Evolutionary conservation across 345 rosid genomes (phyloP).

Genomic region (Linum usitatissimum): DNA sequence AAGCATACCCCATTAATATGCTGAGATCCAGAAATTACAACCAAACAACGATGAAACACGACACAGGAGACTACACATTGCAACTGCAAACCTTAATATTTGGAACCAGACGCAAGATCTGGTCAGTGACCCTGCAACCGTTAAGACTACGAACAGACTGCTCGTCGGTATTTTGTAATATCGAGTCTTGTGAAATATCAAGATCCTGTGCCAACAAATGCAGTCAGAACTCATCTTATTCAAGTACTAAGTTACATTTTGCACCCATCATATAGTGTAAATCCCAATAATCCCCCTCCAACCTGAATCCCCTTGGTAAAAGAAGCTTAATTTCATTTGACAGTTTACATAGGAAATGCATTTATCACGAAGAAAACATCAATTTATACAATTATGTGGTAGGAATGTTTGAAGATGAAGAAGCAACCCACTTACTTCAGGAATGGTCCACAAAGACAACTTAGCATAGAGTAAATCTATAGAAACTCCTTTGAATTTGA

Average conservation of each 20-base stretch:
- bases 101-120: slow-evolving; percentile 90
- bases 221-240: neutral
- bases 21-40: neutral
- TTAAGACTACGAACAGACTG: slow-evolving; percentile 97
- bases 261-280: neutral
- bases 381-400: neutral
- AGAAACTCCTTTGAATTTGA: slow-evolving; percentile 82
- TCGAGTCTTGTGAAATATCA: slow-evolving; percentile 82
- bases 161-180: slow-evolving; percentile 82
- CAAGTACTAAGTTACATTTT: neutral
- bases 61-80: slow-evolving; percentile 5
- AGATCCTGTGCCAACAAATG: slow-evolving; percentile 53
- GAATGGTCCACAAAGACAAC: slow-evolving; percentile 83
- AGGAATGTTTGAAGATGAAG: neutral
- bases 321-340: neutral
- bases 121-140: slow-evolving; percentile 99
- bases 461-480: slow-evolving; percentile 94
- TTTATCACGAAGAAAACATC: neutral
- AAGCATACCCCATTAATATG: slow-evolving; percentile 12
- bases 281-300: neutral
- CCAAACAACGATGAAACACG: slow-evolving; percentile 7
- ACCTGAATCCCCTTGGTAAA: neutral
- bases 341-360: neutral
- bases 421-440: slow-evolving; percentile 53
- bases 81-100: slow-evolving; percentile 61